Base-by-base conservation (phyloP, 495 filamentous ascomycete genomes). In the Penicillium turbatum region DNA sequence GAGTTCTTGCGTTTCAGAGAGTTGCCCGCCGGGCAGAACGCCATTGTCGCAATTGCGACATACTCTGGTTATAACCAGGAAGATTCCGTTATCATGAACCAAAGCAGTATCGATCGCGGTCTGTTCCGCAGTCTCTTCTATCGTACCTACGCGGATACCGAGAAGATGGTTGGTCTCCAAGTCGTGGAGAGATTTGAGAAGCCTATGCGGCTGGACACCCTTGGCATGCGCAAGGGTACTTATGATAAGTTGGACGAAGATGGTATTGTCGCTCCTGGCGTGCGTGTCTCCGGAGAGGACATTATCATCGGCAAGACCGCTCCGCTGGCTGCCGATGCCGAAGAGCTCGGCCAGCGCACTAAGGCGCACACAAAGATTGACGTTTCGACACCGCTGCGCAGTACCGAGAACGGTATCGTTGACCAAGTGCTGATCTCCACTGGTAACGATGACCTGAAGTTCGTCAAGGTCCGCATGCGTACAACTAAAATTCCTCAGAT, bases 61-160 rank as follows among this genome's bases (percentile, higher is more conserved):
- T 99, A 97, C 72, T 96, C 90, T 13, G 93, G 93, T n/a, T 99
- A 97, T 79, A 97, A 99, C 68, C 95, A 97, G 70, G 93, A 99
- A 89, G 93, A 99, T 82, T 97, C 93, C 19, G 93, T 99, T 47
- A 95, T 99, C 60, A 97, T 99, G 95, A 99, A 97, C 72, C 95
- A 99, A 71, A 95, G 89, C 74, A 93, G 89, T 60, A 97, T 97
- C 61, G 93, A 99, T 63, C 87, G 93, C 54, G 93, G 93, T 31
- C 77, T 99, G 9, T 97, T 97, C 87, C 85, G 93, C 66, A 95
- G 89, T 83, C 77, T 99, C 15, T 99, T 97, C 79, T 97, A 96
- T 79, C 87, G 95, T 53, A 88, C 92, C 17, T 97, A 99, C 68
- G 91, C 88, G 27, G 93, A 97, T 62, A 87, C 88, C 53, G 93